These are phyloP conservation scores for Exophiala sp. DNA, from an alignment of 2,329 filamentous ascomycete genomes.

Conservation along the genomic window DNA sequence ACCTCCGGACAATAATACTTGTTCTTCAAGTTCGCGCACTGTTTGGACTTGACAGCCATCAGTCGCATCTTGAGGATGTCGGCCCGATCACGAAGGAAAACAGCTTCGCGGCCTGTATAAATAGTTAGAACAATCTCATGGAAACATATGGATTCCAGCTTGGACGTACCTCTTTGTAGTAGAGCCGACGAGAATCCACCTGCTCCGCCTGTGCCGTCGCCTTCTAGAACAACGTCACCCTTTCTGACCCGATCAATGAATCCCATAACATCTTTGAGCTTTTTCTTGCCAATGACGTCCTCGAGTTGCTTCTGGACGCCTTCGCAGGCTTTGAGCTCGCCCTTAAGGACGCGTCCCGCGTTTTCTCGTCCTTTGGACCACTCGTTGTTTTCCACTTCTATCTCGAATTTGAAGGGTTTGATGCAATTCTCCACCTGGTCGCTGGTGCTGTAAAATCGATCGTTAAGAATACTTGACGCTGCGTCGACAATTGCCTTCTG, in stretches of 20 bases:
- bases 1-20: conserved; percentile 97
- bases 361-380: conserved; percentile 85
- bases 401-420: conserved; percentile 97
- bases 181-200: conserved; percentile 90
- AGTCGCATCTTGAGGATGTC: conserved; percentile 89
- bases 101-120: conserved; percentile 73
- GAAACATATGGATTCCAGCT: neutral
- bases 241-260: conserved; percentile 89
- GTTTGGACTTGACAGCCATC: conserved; percentile 81
- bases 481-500: conserved; percentile 90
- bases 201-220: conserved; percentile 76
- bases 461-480: conserved; percentile 82
- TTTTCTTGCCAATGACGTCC: conserved; percentile 71
- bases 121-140: conserved; percentile 18
- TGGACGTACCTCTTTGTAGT: conserved; percentile 68
- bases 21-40: conserved; percentile 78
- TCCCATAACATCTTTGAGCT: conserved; percentile 80
- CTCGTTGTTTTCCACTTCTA: conserved; percentile 87
- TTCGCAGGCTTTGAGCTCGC: conserved; percentile 82
- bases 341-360: conserved; percentile 74
- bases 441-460: conserved; percentile 92
- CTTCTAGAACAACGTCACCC: conserved; percentile 80
- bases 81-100: conserved; percentile 88
- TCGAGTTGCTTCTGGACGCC: conserved; percentile 72
- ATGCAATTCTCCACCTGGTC: conserved; percentile 99